A percentile compares a stretch with the other conserved stretches of the same genome.
phyloP scores from a whole-genome alignment of 2,329 filamentous ascomycete genomes.

The Diaporthe sp. region DNA sequence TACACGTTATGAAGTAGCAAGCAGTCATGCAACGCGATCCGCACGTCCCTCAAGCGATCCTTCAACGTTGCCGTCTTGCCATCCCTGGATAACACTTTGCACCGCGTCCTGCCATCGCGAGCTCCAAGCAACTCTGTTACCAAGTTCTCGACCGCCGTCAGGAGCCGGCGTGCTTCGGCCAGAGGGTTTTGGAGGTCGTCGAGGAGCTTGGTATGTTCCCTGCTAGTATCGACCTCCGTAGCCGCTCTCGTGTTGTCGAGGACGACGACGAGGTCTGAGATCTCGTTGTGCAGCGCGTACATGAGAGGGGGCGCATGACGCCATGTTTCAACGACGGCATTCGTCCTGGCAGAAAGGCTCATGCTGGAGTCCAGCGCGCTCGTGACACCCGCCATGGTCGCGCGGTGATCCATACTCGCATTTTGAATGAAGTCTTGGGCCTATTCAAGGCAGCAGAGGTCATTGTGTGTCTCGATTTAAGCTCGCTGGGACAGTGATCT shows the following conservation, averaged over 20 bases:
- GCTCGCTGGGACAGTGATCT: too few relatives aligned
- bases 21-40: background rate
- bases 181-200: background rate
- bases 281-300: background rate
- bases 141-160: background rate
- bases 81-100: background rate
- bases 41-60: background rate
- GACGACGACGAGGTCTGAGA: background rate
- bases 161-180: background rate
- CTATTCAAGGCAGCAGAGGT: background rate
- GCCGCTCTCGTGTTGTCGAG: background rate
- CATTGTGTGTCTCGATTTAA: background rate
- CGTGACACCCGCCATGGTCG: background rate
- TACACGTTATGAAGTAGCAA: background rate
- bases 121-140: background rate
- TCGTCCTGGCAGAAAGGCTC: background rate
- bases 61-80: background rate
- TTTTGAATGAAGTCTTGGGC: background rate
- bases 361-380: background rate
- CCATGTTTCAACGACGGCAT: constrained; percentile 8
- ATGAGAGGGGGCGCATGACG: background rate
- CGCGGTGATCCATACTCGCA: background rate
- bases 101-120: background rate
- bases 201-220: background rate
- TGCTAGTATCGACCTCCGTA: too few relatives aligned